phyloP scores from a whole-genome alignment of 2,329 filamentous ascomycete genomes.

The Xylaria sp. region DNA sequence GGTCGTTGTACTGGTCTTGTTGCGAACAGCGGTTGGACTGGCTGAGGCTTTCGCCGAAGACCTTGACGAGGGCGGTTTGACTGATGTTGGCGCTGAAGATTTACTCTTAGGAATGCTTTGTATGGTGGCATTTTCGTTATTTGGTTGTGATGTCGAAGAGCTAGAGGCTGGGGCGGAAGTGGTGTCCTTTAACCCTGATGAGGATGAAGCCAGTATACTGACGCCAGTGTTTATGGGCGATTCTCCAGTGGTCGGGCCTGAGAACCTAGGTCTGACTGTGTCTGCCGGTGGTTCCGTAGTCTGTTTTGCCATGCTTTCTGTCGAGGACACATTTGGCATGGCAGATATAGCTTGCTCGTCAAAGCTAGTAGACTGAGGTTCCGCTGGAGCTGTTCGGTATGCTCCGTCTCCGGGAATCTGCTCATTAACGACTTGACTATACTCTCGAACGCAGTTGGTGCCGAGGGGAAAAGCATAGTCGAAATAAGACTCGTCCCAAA shows the following conservation, averaged over 20 bases:
- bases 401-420: conserved; percentile 31
- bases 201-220: conserved; percentile 28
- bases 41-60: conserved; percentile 37
- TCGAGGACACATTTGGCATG: conserved; percentile 31
- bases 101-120: conserved; percentile 41
- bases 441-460: conserved; percentile 36
- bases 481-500: conserved; percentile 48
- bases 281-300: conserved; percentile 37
- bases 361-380: conserved; percentile 33
- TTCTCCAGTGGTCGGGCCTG: conserved; percentile 30
- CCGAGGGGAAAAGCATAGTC: conserved; percentile 38
- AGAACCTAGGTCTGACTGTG: conserved; percentile 27
- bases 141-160: conserved; percentile 36
- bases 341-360: conserved; percentile 36
- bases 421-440: conserved; percentile 28
- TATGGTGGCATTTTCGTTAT: conserved; percentile 36
- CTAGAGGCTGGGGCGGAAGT: conserved; percentile 32
- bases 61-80: conserved; percentile 47
- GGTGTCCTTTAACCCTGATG: conserved; percentile 35
- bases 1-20: conserved; percentile 54
- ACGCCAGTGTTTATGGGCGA: conserved; percentile 24
- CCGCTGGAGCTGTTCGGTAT: conserved; percentile 27
- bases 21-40: conserved; percentile 47
- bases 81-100: conserved; percentile 44
- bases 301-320: conserved; percentile 35